Evolutionary conservation across 2,329 filamentous ascomycete genomes (phyloP).

Genomic region (Microcera coccophila): DNA sequence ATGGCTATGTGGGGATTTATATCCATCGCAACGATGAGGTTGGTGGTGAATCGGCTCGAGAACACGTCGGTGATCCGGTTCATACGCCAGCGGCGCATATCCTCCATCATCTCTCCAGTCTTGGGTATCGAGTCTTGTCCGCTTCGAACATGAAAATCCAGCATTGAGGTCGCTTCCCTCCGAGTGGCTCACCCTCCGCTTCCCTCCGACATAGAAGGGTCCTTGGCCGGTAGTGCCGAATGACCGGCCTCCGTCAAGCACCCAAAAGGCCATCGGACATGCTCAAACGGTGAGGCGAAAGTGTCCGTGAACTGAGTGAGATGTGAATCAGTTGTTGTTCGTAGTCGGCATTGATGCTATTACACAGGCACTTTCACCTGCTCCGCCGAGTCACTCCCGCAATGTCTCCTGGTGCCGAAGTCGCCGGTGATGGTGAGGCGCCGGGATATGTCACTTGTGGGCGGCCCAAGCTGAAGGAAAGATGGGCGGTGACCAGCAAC

Average conservation of each 20-base stretch:
- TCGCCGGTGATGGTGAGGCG: neutral
- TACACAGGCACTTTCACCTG: constrained; percentile 1
- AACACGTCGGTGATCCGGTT: constrained; percentile 5
- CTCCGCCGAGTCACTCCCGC: neutral
- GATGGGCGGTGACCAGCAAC: too few species aligned
- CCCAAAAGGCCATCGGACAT: constrained; percentile 41
- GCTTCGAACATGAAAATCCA: constrained; percentile 19
- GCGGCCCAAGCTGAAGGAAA: too few species aligned
- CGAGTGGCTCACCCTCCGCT: constrained; percentile 37
- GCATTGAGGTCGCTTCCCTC: constrained; percentile 30
- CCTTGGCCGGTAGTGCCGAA: constrained; percentile 23
- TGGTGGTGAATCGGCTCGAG: neutral
- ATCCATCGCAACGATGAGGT: neutral
- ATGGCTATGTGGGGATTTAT: neutral
- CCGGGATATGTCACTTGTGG: too few species aligned
- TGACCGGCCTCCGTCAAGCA: constrained; percentile 32
- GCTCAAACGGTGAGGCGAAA: constrained; percentile 19
- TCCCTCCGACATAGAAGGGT: constrained; percentile 34
- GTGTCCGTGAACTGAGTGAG: constrained; percentile 4
- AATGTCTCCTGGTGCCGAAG: neutral
- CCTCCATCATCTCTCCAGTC: neutral
- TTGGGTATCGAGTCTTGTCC: constrained; percentile 17
- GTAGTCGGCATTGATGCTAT: too few species aligned
- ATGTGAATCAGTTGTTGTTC: constrained; percentile 3
- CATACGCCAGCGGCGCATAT: constrained; percentile 4